Conservation (phyloP, 768 basidiomycete species). For the Clitopilus hobsonii region DNA sequence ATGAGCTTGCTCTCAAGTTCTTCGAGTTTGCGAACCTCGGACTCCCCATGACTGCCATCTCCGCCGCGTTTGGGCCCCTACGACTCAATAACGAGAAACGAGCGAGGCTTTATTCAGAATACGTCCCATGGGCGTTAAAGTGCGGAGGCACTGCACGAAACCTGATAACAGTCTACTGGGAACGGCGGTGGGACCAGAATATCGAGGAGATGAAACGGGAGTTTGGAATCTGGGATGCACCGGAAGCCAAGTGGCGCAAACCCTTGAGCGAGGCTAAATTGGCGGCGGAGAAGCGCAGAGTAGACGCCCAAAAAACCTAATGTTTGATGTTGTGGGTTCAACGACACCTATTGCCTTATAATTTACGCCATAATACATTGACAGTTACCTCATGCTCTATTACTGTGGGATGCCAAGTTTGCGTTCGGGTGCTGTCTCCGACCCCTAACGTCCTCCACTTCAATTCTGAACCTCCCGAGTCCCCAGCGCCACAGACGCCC, state of each 20-base stretch:
- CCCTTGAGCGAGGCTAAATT: constrained; percentile 59
- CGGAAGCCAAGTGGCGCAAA: constrained; percentile 65
- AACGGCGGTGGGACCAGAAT: constrained; percentile 85
- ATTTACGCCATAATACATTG: not conserved
- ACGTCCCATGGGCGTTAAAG: constrained; percentile 88
- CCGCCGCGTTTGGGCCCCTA: constrained; percentile 75
- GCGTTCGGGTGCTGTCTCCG: not conserved
- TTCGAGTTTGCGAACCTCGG: constrained; percentile 93
- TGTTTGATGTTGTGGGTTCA: not conserved
- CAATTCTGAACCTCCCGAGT: not conserved
- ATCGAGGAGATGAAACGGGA: constrained; percentile 81
- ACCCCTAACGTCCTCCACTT: not conserved
- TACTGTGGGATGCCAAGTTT: not conserved
- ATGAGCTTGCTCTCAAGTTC: constrained; percentile 90
- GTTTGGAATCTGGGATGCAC: constrained; percentile 82
- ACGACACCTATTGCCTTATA: not conserved
- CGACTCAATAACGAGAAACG: constrained; percentile 58
- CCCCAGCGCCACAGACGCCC: not conserved
- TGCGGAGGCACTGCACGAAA: constrained; percentile 73
- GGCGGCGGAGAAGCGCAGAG: constrained; percentile 32
- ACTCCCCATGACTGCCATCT: constrained; percentile 81
- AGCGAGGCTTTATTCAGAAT: constrained; percentile 65
- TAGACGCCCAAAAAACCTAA: not conserved
- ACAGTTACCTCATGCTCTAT: not conserved
- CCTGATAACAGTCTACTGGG: constrained; percentile 93